Conservation (phyloP, 2,329 filamentous ascomycete genomes). For the Daldinia sp. region DNA sequence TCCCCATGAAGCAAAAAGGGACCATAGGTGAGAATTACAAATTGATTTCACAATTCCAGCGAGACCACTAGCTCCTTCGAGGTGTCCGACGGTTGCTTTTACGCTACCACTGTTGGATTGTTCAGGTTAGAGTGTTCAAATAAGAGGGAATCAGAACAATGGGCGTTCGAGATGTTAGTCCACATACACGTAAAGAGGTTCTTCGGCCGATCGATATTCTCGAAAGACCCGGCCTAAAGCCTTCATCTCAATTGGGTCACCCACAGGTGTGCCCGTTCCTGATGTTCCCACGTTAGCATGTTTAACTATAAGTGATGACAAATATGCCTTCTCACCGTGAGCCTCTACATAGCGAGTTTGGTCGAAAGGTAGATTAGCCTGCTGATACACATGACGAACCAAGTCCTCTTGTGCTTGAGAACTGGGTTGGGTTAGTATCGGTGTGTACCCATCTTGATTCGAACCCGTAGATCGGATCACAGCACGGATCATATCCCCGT, state of each 20-base stretch:
- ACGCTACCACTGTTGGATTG: slow-evolving; percentile 10
- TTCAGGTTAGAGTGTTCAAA: neutral
- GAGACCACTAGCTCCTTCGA: slow-evolving; percentile 14
- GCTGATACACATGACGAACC: slow-evolving; percentile 51
- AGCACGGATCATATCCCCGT: slow-evolving; percentile 55
- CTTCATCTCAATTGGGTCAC: slow-evolving; percentile 57
- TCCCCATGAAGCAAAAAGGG: neutral
- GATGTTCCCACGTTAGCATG: neutral
- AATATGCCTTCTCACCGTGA: slow-evolving; percentile 37
- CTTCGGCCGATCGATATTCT: slow-evolving; percentile 15
- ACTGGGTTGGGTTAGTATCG: slow-evolving; percentile 46
- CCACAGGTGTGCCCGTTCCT: slow-evolving; percentile 57
- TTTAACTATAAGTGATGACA: neutral
- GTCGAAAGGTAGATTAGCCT: slow-evolving; percentile 36
- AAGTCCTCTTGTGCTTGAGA: slow-evolving; percentile 48
- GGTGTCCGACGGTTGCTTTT: slow-evolving; percentile 15
- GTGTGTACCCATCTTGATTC: slow-evolving; percentile 49
- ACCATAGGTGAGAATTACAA: neutral
- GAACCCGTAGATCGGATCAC: slow-evolving; percentile 51
- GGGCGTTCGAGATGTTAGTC: neutral
- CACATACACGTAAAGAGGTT: slow-evolving; percentile 17
- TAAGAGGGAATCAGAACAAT: neutral
- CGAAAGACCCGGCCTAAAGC: slow-evolving; percentile 51
- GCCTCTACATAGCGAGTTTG: slow-evolving; percentile 51
- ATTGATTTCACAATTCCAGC: slow-evolving; percentile 19